Evolutionary conservation across 345 rosid species (phyloP), one percentile per base, ranked within the genome.

Genomic region (Alliaria petiolata): DNA sequence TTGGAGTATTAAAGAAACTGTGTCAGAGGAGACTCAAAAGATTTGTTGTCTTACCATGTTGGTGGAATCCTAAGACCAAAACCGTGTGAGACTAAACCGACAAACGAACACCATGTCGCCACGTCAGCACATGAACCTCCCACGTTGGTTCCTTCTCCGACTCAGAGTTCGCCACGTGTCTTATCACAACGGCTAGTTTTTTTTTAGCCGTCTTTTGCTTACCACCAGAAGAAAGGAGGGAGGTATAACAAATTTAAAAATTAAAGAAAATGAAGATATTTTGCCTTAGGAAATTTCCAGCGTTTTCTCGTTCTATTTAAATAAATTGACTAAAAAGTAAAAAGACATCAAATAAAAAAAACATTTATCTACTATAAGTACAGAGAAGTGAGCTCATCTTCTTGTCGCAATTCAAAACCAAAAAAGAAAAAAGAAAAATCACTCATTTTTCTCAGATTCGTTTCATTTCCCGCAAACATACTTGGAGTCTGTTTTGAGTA

Each of bases 101-200:
- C 85, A 74, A 62, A 51, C 57, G 67, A 82, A 84, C 80, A 73
- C 75, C 67, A 30, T 36, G 34, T 46, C 46, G 63, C 84, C 86
- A 82, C 84, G 72, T 86, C 85, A 80, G 6, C 75, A 62, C 15
- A 36, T 11, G 62, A 67, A 74, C 45, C 47, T 8, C 61, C 72
- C 72, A 53, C 59, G 65, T 69, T 62, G 47, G 40, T 69, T 75
- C 66, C 43, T 67, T 26, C 25, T 67, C 3, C 30, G 7, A 0
- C 30, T 69, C 31, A 3, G 11, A 43, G 13, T 1, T 11, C 68
- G 56, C 76, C 91, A 87, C 83, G 85, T 83, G 86, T 74, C 25
- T 60, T 4, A 0, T 7, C 75, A 31, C 76, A 76, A 76, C 79
- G 79, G 79, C 79, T 76, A 76, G 75, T 75, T 75, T 74, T 25